A percentile compares a stretch with the other conserved stretches of the same genome.
These are phyloP conservation scores for Fraxinus pennsylvanica DNA, from an alignment of 257 asterid species.

Conservation along the genomic window DNA sequence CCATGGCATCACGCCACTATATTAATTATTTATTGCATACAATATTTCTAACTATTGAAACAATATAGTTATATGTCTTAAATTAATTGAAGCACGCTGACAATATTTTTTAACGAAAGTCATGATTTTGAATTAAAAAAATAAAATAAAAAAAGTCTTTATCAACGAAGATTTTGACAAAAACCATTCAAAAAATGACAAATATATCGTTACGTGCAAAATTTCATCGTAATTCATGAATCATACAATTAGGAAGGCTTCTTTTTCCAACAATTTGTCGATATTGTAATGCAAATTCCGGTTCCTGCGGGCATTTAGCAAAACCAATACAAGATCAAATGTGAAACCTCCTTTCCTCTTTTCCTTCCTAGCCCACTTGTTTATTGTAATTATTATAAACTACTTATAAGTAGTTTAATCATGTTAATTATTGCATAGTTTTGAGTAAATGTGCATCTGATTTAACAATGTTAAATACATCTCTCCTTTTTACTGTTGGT, in stretches of 20 bases:
- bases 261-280: conserved; percentile 41
- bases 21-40: too few species aligned
- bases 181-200: conserved; percentile 29
- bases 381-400: not conserved
- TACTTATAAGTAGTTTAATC: not conserved
- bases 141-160: not conserved
- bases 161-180: conserved; percentile 12
- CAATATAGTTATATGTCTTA: not conserved
- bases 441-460: too few species aligned
- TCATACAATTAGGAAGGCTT: conserved; percentile 40
- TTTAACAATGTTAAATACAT: too few species aligned
- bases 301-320: conserved; percentile 30
- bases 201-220: conserved; percentile 23
- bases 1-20: too few species aligned
- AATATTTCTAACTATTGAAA: too few species aligned
- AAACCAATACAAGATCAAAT: conserved; percentile 20
- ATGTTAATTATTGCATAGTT: not conserved
- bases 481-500: too few species aligned
- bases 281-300: conserved; percentile 42
- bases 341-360: conserved; percentile 30
- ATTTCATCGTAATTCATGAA: not conserved
- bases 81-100: too few species aligned
- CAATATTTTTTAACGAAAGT: too few species aligned
- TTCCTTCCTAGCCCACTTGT: conserved; percentile 24
- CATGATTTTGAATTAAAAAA: too few species aligned